phyloP scores from a whole-genome alignment of 2,329 filamentous ascomycete genomes.

The Fusarium devonianum region DNA sequence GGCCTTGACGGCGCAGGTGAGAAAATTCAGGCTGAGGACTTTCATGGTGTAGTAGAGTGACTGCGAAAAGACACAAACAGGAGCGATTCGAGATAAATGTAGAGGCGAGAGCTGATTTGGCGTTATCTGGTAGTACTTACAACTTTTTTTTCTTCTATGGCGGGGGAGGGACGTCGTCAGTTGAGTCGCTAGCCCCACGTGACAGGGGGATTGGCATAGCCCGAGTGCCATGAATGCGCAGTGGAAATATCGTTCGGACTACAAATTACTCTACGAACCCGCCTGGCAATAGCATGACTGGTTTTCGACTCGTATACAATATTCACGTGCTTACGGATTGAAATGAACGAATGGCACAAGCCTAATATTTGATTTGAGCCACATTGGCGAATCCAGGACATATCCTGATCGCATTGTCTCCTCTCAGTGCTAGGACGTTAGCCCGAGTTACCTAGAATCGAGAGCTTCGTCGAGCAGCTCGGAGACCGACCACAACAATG shows the following conservation, averaged over 20 bases:
- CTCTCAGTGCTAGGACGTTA: constrained; percentile 4
- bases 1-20: constrained; percentile 93
- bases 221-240: not conserved
- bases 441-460: constrained; percentile 22
- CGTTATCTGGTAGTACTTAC: constrained; percentile 36
- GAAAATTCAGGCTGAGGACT: constrained; percentile 92
- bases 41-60: constrained; percentile 70
- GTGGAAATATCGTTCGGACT: not conserved
- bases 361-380: no score
- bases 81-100: not conserved
- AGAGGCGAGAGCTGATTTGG: constrained; percentile 1
- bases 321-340: no score
- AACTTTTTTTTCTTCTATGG: constrained; percentile 43
- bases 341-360: no score
- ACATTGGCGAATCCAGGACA: constrained; percentile 4
- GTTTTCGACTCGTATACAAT: no score
- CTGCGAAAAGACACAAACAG: not conserved
- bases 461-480: constrained; percentile 31
- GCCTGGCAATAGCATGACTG: no score
- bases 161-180: constrained; percentile 26
- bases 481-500: constrained; percentile 33
- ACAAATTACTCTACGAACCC: not conserved
- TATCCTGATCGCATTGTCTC: constrained; percentile 23
- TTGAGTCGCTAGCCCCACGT: constrained; percentile 40
- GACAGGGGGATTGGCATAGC: constrained; percentile 35